These are phyloP conservation scores for Entoloma clypeatum DNA, from an alignment of 1,284 basidiomycete genomes.

Conservation along the genomic window DNA sequence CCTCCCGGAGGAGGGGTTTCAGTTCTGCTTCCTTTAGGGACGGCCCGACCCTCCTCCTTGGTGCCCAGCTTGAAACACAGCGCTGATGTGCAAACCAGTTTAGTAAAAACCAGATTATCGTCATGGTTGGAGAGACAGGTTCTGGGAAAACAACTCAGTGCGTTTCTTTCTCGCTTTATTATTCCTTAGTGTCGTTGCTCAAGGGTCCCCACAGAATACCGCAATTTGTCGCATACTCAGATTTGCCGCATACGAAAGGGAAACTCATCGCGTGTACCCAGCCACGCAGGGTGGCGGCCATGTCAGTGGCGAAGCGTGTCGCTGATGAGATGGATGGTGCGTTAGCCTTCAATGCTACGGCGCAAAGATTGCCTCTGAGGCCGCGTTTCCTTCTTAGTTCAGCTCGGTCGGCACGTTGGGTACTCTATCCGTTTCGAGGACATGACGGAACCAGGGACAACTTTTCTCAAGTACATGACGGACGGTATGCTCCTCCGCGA, in stretches of 20 bases:
- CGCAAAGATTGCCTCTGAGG: background rate
- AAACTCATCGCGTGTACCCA: conserved; percentile 97
- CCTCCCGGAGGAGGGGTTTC: conserved; percentile 35
- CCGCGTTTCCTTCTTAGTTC: conserved; percentile 47
- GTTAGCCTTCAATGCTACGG: conserved; percentile 24
- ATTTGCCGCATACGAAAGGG: conserved; percentile 84
- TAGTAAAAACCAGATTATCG: conserved; percentile 82
- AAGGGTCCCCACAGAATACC: conserved; percentile 81
- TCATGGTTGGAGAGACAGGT: conserved; percentile 98
- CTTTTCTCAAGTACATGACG: conserved; percentile 98
- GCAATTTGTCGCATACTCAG: conserved; percentile 93
- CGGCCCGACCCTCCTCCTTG: conserved; percentile 29
- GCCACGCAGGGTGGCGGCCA: conserved; percentile 94
- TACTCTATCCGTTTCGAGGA: conserved; percentile 99
- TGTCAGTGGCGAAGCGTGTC: conserved; percentile 98
- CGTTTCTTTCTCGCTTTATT: conserved; percentile 24
- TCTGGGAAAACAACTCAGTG: conserved; percentile 98
- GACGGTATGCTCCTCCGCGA: conserved; percentile 98
- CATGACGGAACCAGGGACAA: conserved; percentile 88
- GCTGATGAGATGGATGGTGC: conserved; percentile 96
- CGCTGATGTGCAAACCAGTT: conserved; percentile 55
- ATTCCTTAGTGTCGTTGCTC: conserved; percentile 20
- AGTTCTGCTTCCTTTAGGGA: conserved; percentile 36
- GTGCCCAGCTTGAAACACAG: conserved; percentile 21
- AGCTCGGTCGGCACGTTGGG: conserved; percentile 91